phyloP scores from a whole-genome alignment of 352 stramenopile genomes.

The Salisapilia sapeloensis region DNA sequence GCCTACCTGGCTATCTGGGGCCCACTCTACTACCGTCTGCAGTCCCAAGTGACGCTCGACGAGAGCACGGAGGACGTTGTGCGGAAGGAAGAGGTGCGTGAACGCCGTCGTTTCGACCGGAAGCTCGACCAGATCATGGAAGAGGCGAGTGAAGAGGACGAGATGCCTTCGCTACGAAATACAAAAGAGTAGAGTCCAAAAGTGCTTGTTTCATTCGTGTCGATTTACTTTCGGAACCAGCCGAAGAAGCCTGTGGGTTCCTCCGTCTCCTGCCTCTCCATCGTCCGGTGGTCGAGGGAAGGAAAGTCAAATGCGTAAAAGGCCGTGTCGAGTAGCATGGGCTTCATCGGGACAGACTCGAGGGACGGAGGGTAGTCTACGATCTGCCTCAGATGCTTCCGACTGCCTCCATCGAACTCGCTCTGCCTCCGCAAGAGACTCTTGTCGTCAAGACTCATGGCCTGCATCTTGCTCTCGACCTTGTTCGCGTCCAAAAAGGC shows the following conservation, averaged over 20 bases:
- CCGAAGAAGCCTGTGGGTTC: conserved; percentile 40
- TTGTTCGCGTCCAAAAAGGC: conserved; percentile 49
- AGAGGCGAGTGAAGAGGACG: too few species aligned
- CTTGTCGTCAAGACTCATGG: too few species aligned
- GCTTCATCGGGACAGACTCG: conserved; percentile 48
- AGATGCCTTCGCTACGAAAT: too few species aligned
- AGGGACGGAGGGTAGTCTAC: conserved; percentile 49
- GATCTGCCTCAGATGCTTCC: conserved; percentile 38
- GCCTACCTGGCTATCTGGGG: conserved; percentile 73
- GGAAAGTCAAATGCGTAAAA: conserved; percentile 73
- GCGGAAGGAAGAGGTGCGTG: too few species aligned
- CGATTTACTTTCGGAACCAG: conserved; percentile 62
- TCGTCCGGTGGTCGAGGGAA: conserved; percentile 53
- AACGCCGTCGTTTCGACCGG: too few species aligned
- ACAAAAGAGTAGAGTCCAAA: too few species aligned
- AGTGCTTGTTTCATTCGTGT: background rate
- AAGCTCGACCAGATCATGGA: too few species aligned
- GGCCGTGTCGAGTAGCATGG: conserved; percentile 66
- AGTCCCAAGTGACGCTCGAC: conserved; percentile 47
- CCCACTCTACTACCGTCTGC: conserved; percentile 59
- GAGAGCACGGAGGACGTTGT: too few species aligned
- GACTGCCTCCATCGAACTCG: conserved; percentile 24
- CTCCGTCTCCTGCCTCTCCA: conserved; percentile 56
- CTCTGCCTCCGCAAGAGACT: conserved; percentile 35
- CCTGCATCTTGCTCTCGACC: conserved; percentile 6